Percentiles rank a stretch among this genome's conserved stretches.
Conservation (phyloP, 2,329 filamentous ascomycete genomes). For the Epichloe coenophiala region DNA sequence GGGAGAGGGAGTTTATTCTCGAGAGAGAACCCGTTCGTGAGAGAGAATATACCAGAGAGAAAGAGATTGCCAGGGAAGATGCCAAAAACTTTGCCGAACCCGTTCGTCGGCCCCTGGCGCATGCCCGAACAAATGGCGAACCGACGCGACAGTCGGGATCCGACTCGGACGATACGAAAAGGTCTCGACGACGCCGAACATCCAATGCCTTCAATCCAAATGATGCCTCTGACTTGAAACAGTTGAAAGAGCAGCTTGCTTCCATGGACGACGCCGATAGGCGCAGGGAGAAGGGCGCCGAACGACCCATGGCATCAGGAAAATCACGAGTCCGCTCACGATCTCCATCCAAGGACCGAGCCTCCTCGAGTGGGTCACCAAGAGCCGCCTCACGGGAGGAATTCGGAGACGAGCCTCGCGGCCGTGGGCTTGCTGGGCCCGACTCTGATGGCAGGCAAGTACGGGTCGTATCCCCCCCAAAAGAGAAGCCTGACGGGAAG, state of each 20-base stretch:
- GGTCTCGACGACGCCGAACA: slow-evolving; percentile 23
- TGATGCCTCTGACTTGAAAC: slow-evolving; percentile 34
- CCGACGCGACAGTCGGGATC: slow-evolving; percentile 19
- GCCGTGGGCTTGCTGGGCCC: slow-evolving; percentile 25
- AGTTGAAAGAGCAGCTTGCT: slow-evolving; percentile 36
- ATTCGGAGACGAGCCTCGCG: slow-evolving; percentile 21
- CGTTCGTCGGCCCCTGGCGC: slow-evolving; percentile 6
- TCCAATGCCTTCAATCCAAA: slow-evolving; percentile 38
- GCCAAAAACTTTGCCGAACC: slow-evolving; percentile 10
- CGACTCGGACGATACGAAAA: slow-evolving; percentile 28
- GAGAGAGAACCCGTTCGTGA: slow-evolving; percentile 16
- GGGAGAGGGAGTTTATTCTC: slow-evolving; percentile 4
- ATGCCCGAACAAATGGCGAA: slow-evolving; percentile 15
- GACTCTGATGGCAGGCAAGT: slow-evolving; percentile 32
- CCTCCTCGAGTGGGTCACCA: slow-evolving; percentile 6
- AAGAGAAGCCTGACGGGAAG: slow-evolving; percentile 49
- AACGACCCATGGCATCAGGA: not conserved
- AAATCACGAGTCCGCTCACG: slow-evolving; percentile 7
- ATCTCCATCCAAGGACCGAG: slow-evolving; percentile 9
- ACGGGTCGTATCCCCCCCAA: slow-evolving; percentile 60
- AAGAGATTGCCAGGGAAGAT: not conserved
- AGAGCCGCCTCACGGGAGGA: slow-evolving; percentile 1
- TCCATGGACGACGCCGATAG: slow-evolving; percentile 21
- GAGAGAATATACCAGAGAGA: slow-evolving; percentile 24
- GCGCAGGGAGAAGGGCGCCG: slow-evolving; percentile 6